Evolutionary conservation across 2,329 filamentous ascomycete species (phyloP).

Genomic region (Botrytis fragariae): DNA sequence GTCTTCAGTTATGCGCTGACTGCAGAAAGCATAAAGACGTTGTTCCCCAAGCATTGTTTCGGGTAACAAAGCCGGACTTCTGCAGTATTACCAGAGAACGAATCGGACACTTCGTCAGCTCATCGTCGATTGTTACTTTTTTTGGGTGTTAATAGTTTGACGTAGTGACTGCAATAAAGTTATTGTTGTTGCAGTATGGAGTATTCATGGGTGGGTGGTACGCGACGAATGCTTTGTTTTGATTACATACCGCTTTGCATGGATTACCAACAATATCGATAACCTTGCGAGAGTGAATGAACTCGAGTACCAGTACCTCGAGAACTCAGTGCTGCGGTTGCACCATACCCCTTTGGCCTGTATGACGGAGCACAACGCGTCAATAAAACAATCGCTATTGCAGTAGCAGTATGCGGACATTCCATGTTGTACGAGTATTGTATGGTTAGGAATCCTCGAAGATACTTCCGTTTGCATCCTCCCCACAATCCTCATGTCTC

Average conservation of each 20-base stretch:
- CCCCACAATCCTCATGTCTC: not conserved
- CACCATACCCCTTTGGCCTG: not conserved
- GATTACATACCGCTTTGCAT: not conserved
- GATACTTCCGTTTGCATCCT: not conserved
- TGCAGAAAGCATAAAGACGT: slow-evolving; percentile 10
- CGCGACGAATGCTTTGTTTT: not conserved
- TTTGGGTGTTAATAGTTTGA: not conserved
- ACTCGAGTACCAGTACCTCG: not conserved
- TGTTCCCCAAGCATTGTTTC: not conserved
- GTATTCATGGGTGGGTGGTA: not conserved
- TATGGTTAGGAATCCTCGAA: not conserved
- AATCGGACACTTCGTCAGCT: not conserved
- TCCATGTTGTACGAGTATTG: not conserved
- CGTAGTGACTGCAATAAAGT: not conserved
- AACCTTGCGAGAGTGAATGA: not conserved
- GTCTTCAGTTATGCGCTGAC: slow-evolving; percentile 1
- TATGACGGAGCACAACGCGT: not conserved
- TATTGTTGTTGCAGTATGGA: not conserved
- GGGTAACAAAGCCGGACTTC: slow-evolving; percentile 6
- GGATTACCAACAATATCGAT: not conserved
- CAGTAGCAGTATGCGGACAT: not conserved
- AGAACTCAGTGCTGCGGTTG: not conserved
- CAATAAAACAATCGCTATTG: not conserved
- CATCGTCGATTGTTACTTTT: not conserved
- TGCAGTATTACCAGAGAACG: not conserved